phyloP scores from a whole-genome alignment of 768 basidiomycete species.

The Trametes elegans region DNA sequence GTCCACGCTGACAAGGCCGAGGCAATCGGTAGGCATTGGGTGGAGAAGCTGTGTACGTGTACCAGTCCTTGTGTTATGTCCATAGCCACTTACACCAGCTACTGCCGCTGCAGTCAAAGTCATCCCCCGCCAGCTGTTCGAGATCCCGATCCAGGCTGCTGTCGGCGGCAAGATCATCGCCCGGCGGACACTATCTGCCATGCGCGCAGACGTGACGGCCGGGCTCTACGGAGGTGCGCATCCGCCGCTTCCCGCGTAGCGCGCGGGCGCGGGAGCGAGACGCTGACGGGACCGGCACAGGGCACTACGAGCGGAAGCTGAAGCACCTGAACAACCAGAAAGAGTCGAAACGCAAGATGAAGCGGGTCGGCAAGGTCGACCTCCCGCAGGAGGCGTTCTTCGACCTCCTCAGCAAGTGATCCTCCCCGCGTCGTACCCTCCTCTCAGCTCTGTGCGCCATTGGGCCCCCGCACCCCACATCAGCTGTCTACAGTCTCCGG shows the following conservation, averaged over 20 bases:
- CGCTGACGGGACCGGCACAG: slow-evolving; percentile 31
- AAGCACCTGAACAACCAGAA: slow-evolving; percentile 89
- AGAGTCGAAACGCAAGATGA: slow-evolving; percentile 88
- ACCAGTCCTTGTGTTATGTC: neutral
- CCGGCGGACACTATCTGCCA: slow-evolving; percentile 81
- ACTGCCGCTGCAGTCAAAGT: slow-evolving; percentile 67
- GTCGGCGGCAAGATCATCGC: slow-evolving; percentile 87
- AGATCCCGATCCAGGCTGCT: slow-evolving; percentile 93
- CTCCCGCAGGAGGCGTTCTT: slow-evolving; percentile 97
- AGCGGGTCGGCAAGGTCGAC: slow-evolving; percentile 82
- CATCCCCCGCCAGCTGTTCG: slow-evolving; percentile 89
- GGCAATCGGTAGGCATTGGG: slow-evolving; percentile 77
- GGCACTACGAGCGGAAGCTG: slow-evolving; percentile 92
- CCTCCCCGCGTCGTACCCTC: neutral
- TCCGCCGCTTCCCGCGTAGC: neutral
- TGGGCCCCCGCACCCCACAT: too few relatives aligned
- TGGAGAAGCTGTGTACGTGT: slow-evolving; percentile 88
- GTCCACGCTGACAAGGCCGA: slow-evolving; percentile 82
- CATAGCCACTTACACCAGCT: neutral
- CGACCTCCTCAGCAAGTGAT: slow-evolving; percentile 67
- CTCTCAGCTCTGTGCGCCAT: neutral
- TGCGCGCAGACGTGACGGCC: slow-evolving; percentile 91
- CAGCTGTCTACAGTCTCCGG: too few relatives aligned
- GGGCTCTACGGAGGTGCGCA: slow-evolving; percentile 82
- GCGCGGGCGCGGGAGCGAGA: neutral